Base-by-base conservation (phyloP, 768 basidiomycete species). In the Sporobolomyces pararoseus region DNA sequence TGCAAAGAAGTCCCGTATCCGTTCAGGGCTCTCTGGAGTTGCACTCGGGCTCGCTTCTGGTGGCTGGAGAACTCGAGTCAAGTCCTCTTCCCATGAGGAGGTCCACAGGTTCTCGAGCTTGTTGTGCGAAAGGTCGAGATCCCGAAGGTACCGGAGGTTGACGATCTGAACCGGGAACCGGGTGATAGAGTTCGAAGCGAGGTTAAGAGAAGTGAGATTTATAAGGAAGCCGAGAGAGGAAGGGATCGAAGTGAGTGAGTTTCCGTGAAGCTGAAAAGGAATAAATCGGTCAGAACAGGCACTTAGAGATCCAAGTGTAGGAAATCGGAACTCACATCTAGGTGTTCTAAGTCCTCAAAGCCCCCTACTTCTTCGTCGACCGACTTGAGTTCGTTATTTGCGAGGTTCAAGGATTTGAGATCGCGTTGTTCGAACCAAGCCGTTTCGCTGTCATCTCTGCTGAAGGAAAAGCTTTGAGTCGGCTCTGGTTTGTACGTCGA, bases 341-440 rank as follows among this genome's bases (percentile, higher is more conserved):
- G 58, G 10, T 34, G 14, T 37, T 72, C 66, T 10, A 72, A 52
- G 5, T 64, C 71, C 25, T 67, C 66, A 31, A 72, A 72, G 0
- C 59, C 71, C 16, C 66, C 71, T 1, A 72, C 29, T 46, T 63
- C 66, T 4, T 72, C 71, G 0, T 55, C 66, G 2, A 72, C 25
- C 6, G 2, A 2, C 10, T 7, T 44, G 31, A 72, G 32, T 31
- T 72, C 71, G 63, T 72, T 72, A 35, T 63, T 72, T 13, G 57
- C 29, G 14, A 68, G 44, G 29, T 61, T 65, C 27, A 72, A 35
- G 13, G 51, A 34, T 27, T 44, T 37, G 42, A 72, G 32, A 6
- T 64, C 71, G 7, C 47, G 14, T 42, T 68, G 63, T 32, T 72
- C 71, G 53, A 64, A 72, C 71, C 71, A 72, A 1, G 51, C 65